phyloP scores from a whole-genome alignment of 768 basidiomycete genomes.

The Tricholoma matsutake region DNA sequence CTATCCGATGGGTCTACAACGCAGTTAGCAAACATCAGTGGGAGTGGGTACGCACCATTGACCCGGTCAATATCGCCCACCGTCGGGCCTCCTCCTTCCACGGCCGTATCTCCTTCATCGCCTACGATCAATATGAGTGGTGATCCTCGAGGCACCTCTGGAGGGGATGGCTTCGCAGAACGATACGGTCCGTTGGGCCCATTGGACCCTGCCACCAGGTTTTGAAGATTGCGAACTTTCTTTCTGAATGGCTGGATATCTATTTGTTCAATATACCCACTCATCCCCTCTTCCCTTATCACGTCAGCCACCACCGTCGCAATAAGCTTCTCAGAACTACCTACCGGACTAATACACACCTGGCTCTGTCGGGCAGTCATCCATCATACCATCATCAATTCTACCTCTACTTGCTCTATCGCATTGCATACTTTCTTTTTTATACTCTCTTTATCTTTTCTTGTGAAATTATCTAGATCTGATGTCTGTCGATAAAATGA shows the following conservation, averaged over 20 bases:
- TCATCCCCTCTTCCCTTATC: constrained; percentile 28
- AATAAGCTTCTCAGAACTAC: constrained; percentile 27
- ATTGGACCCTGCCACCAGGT: constrained; percentile 55
- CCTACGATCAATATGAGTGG: constrained; percentile 30
- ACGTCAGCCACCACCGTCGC: constrained; percentile 16
- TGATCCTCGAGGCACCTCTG: constrained; percentile 11
- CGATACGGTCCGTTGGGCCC: constrained; percentile 59
- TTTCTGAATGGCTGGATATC: constrained; percentile 27
- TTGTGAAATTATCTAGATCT: constrained; percentile 15
- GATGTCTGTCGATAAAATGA: constrained; percentile 3
- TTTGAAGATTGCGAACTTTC: constrained; percentile 32
- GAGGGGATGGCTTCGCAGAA: constrained; percentile 29
- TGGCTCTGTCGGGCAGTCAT: constrained; percentile 12
- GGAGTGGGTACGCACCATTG: constrained; percentile 57
- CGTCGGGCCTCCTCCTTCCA: constrained; percentile 24
- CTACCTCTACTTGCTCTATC: constrained; percentile 9
- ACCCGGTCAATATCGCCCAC: constrained; percentile 49
- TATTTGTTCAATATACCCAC: constrained; percentile 39
- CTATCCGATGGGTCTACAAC: constrained; percentile 53
- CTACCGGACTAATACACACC: constrained; percentile 33
- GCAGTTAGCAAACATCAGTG: constrained; percentile 37
- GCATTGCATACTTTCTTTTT: constrained; percentile 15
- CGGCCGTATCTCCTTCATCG: constrained; percentile 39
- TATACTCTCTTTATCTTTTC: neutral
- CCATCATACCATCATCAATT: constrained; percentile 12